Base-by-base conservation (phyloP, 768 basidiomycete species). In the Panaeolus cyanescens region DNA sequence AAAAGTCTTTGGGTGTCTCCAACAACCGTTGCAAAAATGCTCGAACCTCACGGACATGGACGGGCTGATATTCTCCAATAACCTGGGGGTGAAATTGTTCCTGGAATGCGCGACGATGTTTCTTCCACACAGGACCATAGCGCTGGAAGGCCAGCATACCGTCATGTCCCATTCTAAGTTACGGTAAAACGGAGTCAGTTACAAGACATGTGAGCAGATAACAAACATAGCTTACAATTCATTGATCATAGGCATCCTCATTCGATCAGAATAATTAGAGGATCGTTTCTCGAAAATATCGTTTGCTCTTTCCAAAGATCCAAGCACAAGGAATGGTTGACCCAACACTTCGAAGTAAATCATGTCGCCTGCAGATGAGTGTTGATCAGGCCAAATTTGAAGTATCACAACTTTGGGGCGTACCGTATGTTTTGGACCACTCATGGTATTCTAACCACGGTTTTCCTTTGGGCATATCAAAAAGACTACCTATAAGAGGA, bases 231-330 rank as follows among this genome's bases (percentile, higher is more conserved):
- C 33, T 50, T 25, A 28, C 45, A 50, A 20, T 20, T 50, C 45
- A 20, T 13, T 28, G 17, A 50, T 50, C 45, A 50, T 50, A 50
- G 45, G 45, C 17, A 50, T 6, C 45, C 45, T 50, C 45, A 50
- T 50, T 13, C 70, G 61, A 53, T 72, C 70, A 2, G 72, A 75
- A 42, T 75, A 72, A 3, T 69, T 70, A 5, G 67, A 65, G 13
- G 72, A 68, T 30, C 68, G 64, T 56, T 68, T 70, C 50, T 70
- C 72, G 13, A 74, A 62, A 3, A 74, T 62, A 39, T 72, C 71
- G 20, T 62, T 45, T 32, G 64, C 66, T 3, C 64, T 64, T 33
- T 67, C 54, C 33, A 69, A 62, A 8, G 70, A 67, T 34, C 71
- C 71, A 31, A 75, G 56, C 10, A 75, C 55, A 3, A 73, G 57